Evolutionary conservation across 2,329 filamentous ascomycete species (phyloP).

Genomic region (Trichophyton verrucosum): DNA sequence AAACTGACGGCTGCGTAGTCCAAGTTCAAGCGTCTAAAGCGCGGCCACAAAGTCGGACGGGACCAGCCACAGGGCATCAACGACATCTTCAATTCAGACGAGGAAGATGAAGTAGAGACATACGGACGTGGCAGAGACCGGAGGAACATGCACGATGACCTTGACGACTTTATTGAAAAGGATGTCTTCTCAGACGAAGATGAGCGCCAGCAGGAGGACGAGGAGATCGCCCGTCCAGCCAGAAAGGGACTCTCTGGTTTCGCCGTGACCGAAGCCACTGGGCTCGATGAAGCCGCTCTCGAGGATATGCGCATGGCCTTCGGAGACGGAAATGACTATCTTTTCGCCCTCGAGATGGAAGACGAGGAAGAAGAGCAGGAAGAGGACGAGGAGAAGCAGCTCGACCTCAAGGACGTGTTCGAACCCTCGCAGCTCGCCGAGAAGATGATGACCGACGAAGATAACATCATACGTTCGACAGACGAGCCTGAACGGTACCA

Average conservation of each 20-base stretch:
- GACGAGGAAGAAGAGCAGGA: constrained; percentile 69
- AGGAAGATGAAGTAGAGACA: constrained; percentile 55
- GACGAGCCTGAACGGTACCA: constrained; percentile 95
- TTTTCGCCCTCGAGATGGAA: constrained; percentile 84
- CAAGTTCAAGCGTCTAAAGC: constrained; percentile 94
- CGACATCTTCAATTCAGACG: constrained; percentile 92
- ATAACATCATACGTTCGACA: constrained; percentile 75
- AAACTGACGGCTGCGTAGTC: constrained; percentile 27
- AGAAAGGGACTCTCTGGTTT: constrained; percentile 55
- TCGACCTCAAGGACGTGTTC: constrained; percentile 95
- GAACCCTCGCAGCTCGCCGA: constrained; percentile 91
- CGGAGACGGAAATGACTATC: constrained; percentile 88
- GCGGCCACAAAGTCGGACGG: constrained; percentile 63
- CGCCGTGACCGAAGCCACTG: constrained; percentile 63
- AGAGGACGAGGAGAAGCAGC: constrained; percentile 63
- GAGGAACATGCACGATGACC: constrained; percentile 59
- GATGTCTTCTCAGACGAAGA: constrained; percentile 84
- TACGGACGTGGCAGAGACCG: constrained; percentile 38
- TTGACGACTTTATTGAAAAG: constrained; percentile 94
- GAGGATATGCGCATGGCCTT: constrained; percentile 97
- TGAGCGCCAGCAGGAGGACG: constrained; percentile 65
- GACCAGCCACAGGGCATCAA: constrained; percentile 57
- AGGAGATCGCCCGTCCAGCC: constrained; percentile 73
- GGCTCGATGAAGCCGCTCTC: constrained; percentile 79
- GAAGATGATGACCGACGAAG: constrained; percentile 87